phyloP scores from a whole-genome alignment of 768 basidiomycete species.

The Mycena belliarum region DNA sequence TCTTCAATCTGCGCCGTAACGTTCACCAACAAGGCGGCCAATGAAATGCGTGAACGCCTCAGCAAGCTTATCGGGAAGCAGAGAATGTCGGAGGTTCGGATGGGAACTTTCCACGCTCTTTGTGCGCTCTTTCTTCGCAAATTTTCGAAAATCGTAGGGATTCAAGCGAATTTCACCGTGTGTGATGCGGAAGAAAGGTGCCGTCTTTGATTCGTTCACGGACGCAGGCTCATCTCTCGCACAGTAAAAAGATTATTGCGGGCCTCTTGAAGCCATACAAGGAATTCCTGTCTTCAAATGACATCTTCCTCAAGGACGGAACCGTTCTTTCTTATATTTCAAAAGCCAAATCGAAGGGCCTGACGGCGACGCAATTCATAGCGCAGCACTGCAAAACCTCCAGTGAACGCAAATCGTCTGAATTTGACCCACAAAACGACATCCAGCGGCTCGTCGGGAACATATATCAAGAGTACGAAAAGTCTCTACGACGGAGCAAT shows the following conservation, averaged over 20 bases:
- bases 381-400: slow-evolving; percentile 25
- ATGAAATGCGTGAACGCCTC: slow-evolving; percentile 79
- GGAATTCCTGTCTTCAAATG: slow-evolving; percentile 44
- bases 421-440: slow-evolving; percentile 23
- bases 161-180: slow-evolving; percentile 78
- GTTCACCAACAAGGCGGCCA: slow-evolving; percentile 90
- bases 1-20: slow-evolving; percentile 75
- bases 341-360: slow-evolving; percentile 70
- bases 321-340: slow-evolving; percentile 66
- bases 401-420: slow-evolving; percentile 12
- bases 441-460: slow-evolving; percentile 46
- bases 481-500: slow-evolving; percentile 57
- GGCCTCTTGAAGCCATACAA: slow-evolving; percentile 59
- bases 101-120: slow-evolving; percentile 81
- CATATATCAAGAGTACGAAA: slow-evolving; percentile 70
- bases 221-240: background rate
- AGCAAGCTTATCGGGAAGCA: slow-evolving; percentile 65
- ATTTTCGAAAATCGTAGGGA: slow-evolving; percentile 55
- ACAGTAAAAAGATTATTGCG: slow-evolving; percentile 68
- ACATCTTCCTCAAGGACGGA: slow-evolving; percentile 56
- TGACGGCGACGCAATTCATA: slow-evolving; percentile 50
- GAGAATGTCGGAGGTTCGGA: slow-evolving; percentile 50
- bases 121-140: slow-evolving; percentile 74
- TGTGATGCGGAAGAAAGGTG: slow-evolving; percentile 83
- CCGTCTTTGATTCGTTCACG: background rate